Conservation (phyloP, 2,329 filamentous ascomycete genomes). For the Sporothrix dimorphospora region DNA sequence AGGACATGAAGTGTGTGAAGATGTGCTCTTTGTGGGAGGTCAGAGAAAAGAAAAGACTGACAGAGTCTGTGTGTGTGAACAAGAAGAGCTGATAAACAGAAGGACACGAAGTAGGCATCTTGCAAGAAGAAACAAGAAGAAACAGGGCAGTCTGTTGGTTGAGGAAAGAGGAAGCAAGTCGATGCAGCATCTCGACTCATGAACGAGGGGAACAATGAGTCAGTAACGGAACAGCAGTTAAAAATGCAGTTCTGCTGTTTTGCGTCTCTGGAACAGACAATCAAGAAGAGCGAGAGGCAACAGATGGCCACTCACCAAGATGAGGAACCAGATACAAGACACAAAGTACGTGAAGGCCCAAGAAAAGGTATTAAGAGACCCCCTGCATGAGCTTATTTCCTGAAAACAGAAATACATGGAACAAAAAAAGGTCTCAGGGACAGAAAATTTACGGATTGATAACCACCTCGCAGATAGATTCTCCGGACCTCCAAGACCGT, state of each 20-base stretch:
- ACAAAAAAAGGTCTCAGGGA: conserved; percentile 13
- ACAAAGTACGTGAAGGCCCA: neutral
- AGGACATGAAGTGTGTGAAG: neutral
- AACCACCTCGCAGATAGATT: conserved; percentile 8
- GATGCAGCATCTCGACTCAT: neutral
- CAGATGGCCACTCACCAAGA: neutral
- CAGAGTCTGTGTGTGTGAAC: neutral
- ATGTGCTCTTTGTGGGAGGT: neutral
- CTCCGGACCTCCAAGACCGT: neutral
- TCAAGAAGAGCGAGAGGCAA: neutral
- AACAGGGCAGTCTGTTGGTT: no score
- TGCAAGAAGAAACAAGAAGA: neutral
- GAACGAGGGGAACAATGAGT: neutral
- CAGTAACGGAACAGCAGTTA: conserved; percentile 8
- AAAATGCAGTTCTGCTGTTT: neutral
- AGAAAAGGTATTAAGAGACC: neutral
- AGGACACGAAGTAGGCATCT: no score
- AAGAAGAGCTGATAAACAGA: no score
- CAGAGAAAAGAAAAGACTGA: neutral
- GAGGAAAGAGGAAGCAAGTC: neutral
- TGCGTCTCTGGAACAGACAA: neutral
- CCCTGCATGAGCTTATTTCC: neutral
- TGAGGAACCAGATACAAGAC: neutral
- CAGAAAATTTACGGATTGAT: neutral
- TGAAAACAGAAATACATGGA: neutral